These are phyloP conservation scores for Verticillium isaacii DNA, from an alignment of 2,329 filamentous ascomycete species.

Conservation along the genomic window DNA sequence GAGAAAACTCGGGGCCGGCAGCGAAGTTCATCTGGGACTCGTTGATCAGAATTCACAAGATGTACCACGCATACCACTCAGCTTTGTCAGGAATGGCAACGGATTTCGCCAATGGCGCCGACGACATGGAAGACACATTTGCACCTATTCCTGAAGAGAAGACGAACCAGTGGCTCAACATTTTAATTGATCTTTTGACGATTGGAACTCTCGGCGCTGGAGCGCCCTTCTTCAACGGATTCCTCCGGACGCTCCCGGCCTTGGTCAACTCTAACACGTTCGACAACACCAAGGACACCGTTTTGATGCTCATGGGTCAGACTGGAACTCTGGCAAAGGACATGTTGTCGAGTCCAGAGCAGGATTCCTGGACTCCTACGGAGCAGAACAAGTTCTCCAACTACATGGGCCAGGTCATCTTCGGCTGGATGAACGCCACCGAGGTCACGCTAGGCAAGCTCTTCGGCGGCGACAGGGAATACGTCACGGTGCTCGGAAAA, in stretches of 20 bases:
- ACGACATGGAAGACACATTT: slow-evolving; percentile 16
- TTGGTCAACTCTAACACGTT: slow-evolving; percentile 10
- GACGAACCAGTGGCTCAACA: slow-evolving; percentile 17
- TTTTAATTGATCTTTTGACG: slow-evolving; percentile 23
- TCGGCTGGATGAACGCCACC: slow-evolving; percentile 18
- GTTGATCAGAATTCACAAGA: too few relatives aligned
- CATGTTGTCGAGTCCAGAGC: slow-evolving; percentile 6
- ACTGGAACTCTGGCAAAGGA: slow-evolving; percentile 21
- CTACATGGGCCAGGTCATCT: slow-evolving; percentile 21
- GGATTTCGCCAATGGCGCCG: too few relatives aligned
- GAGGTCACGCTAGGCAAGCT: slow-evolving; percentile 10
- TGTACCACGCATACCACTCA: too few relatives aligned
- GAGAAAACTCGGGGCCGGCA: too few relatives aligned
- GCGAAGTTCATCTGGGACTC: too few relatives aligned
- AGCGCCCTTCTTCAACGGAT: slow-evolving; percentile 21
- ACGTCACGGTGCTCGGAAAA: slow-evolving; percentile 16
- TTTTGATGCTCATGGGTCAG: slow-evolving; percentile 18
- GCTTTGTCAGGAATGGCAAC: too few relatives aligned
- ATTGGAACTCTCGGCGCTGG: slow-evolving; percentile 18
- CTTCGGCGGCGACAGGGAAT: slow-evolving; percentile 17
- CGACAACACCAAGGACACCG: slow-evolving; percentile 20
- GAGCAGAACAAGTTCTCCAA: slow-evolving; percentile 19
- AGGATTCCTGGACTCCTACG: slow-evolving; percentile 18
- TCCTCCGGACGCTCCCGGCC: slow-evolving; percentile 15
- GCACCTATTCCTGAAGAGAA: slow-evolving; percentile 18